Evolutionary conservation across 2,329 filamentous ascomycete genomes (phyloP).

Genomic region (Pseudocercospora macadamiae): DNA sequence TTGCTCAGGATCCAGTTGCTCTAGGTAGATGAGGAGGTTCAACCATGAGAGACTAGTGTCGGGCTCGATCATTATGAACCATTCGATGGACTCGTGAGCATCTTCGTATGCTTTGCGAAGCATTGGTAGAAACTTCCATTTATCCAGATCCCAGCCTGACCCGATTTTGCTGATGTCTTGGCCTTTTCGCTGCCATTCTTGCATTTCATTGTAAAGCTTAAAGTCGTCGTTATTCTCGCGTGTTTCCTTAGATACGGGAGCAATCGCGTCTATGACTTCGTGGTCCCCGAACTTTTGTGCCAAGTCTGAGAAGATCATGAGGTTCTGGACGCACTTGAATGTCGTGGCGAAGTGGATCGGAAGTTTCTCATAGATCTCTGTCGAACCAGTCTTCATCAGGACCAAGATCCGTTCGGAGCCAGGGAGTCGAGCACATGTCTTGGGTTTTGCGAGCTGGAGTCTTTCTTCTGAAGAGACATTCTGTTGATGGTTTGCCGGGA

Average conservation of each 20-base stretch:
- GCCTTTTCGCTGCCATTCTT: conserved; percentile 33
- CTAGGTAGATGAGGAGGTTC: conserved; percentile 49
- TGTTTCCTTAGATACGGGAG: conserved; percentile 29
- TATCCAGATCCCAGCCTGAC: conserved; percentile 59
- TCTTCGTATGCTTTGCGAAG: conserved; percentile 52
- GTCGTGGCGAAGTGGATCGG: conserved; percentile 59
- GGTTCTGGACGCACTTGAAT: conserved; percentile 51
- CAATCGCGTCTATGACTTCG: conserved; percentile 37
- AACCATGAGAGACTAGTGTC: conserved; percentile 52
- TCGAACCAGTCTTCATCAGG: conserved; percentile 62
- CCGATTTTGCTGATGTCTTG: conserved; percentile 37
- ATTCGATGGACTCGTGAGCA: conserved; percentile 45
- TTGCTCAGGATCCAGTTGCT: conserved; percentile 46
- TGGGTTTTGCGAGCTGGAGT: too few species aligned
- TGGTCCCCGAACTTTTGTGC: conserved; percentile 50
- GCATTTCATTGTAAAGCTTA: conserved; percentile 36
- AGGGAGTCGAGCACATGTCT: conserved; percentile 15
- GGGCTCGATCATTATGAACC: conserved; percentile 58
- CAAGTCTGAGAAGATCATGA: conserved; percentile 56
- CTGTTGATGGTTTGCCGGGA: too few species aligned
- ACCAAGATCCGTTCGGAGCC: conserved; percentile 57
- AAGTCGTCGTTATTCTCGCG: conserved; percentile 38
- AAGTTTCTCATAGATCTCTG: conserved; percentile 59
- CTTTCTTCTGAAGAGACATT: too few species aligned
- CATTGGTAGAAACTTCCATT: conserved; percentile 62